Evolutionary conservation across 2,329 filamentous ascomycete genomes (phyloP).

Genomic region (Rhinocladiella similis): DNA sequence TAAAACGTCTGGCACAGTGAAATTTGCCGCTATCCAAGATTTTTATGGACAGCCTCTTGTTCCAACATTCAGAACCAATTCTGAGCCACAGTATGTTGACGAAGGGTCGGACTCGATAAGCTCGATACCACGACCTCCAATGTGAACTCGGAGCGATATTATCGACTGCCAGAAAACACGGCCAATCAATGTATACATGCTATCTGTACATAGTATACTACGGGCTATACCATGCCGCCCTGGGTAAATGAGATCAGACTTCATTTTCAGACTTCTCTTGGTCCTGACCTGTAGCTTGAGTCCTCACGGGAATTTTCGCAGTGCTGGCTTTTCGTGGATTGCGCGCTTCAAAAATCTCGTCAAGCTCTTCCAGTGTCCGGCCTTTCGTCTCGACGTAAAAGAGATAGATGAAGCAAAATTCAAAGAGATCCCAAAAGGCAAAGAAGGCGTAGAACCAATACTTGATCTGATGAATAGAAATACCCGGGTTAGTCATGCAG

Average conservation of each 20-base stretch:
- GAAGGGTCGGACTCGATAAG: neutral
- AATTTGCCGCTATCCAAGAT: neutral
- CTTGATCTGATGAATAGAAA: slow-evolving; percentile 8
- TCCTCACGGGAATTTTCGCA: neutral
- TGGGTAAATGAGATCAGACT: too few relatives aligned
- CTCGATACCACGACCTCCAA: neutral
- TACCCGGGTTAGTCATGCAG: too few relatives aligned
- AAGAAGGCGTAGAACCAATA: slow-evolving; percentile 33
- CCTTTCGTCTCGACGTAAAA: slow-evolving; percentile 30
- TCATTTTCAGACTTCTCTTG: too few relatives aligned
- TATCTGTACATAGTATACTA: too few relatives aligned
- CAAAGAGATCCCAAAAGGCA: slow-evolving; percentile 1
- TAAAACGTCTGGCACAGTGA: neutral
- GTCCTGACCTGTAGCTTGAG: too few relatives aligned
- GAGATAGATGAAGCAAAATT: slow-evolving; percentile 4
- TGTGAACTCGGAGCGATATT: too few relatives aligned
- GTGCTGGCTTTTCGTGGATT: too few relatives aligned
- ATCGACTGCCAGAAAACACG: too few relatives aligned
- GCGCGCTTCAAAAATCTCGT: neutral
- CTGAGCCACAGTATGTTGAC: neutral
- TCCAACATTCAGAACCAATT: neutral
- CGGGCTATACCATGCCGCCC: too few relatives aligned
- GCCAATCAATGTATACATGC: too few relatives aligned
- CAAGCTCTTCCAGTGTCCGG: neutral
- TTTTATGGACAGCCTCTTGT: neutral